Evolutionary conservation across 2,329 filamentous ascomycete genomes (phyloP), one percentile per base, ranked within the genome.

Genomic region (Sporothrix sp.): DNA sequence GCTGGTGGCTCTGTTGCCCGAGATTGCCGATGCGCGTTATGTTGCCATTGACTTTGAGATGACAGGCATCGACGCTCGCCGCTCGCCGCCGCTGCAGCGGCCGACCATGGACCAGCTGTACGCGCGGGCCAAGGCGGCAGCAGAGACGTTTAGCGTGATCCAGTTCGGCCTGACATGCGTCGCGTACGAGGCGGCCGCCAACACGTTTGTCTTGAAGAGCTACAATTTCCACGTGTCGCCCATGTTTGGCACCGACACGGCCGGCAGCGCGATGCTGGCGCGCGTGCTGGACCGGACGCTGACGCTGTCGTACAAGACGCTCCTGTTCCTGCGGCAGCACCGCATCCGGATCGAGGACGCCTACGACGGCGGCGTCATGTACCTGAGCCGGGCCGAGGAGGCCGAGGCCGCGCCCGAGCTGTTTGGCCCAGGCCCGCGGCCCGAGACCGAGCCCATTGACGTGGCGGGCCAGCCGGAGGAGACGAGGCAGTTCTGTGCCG

Each of bases 21-120:
- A 58, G 2, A 63, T 68, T 7, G 52, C 61, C 7, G 51, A 56
- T 9, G 61, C 65, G 0, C 54, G 61, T 0, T 67, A 62, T 50
- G 59, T 67, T 0, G 56, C 64, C 7, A 56, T 71, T 4, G 66
- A 69, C 44, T 43, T 69, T 33, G 67, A 69, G 57, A 69, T 69
- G 65, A 63, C 60, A 2, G 67, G 67, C 5, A 62, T 68, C 30
- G 43, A 51, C 13, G 40, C 39, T 4, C 45, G 42, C 10, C 25
- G 10, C 2, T 18, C 23, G 2, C 28, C 20, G 0, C 20, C 27
- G n/a, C 51, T 51, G 8, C 35, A 49, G 25, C 25, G 8, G 2
- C 48, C 53, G 20, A 53, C 49, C 3, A 45, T 36, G 30, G 42
- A 51, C n/a, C 37, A 55, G 23, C 18, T 55, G 21, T 71, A 70